Evolutionary conservation across 176 grass and related monocot genomes (phyloP).

Genomic region (Carex parvula): DNA sequence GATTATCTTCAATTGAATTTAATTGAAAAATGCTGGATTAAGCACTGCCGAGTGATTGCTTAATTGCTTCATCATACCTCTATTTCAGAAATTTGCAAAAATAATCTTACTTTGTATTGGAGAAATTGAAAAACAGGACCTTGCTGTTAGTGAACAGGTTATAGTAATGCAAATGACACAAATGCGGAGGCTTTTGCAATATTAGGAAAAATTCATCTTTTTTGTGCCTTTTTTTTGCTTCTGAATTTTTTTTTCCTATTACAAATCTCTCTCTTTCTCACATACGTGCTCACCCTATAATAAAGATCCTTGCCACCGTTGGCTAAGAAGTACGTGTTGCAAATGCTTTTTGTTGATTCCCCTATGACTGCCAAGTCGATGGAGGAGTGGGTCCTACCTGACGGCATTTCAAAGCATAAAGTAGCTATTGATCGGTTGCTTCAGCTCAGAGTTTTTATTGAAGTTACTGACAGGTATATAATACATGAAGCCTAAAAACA

Average conservation of each 20-base stretch:
- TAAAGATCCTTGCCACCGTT: slow-evolving; percentile 69
- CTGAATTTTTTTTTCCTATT: neutral
- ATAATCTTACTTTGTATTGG: neutral
- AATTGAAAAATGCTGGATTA: neutral
- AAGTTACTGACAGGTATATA: slow-evolving; percentile 63
- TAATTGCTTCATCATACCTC: neutral
- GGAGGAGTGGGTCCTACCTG: slow-evolving; percentile 80
- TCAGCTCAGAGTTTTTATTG: slow-evolving; percentile 78
- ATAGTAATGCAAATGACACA: neutral
- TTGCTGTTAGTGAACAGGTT: neutral
- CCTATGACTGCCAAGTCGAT: slow-evolving; percentile 49
- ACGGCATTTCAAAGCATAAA: slow-evolving; percentile 67
- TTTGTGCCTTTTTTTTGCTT: neutral
- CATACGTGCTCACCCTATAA: no score
- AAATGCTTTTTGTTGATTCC: slow-evolving; percentile 64
- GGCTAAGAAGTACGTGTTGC: slow-evolving; percentile 79
- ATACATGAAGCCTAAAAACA: neutral
- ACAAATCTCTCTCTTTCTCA: neutral
- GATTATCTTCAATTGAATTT: neutral
- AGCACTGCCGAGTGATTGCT: neutral
- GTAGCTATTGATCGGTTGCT: slow-evolving; percentile 74
- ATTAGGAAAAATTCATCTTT: neutral
- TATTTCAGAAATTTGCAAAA: neutral
- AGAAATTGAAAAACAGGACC: neutral
- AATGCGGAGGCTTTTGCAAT: neutral